Conservation (phyloP, 345 rosid genomes). For the Capsella bursapastoris region DNA sequence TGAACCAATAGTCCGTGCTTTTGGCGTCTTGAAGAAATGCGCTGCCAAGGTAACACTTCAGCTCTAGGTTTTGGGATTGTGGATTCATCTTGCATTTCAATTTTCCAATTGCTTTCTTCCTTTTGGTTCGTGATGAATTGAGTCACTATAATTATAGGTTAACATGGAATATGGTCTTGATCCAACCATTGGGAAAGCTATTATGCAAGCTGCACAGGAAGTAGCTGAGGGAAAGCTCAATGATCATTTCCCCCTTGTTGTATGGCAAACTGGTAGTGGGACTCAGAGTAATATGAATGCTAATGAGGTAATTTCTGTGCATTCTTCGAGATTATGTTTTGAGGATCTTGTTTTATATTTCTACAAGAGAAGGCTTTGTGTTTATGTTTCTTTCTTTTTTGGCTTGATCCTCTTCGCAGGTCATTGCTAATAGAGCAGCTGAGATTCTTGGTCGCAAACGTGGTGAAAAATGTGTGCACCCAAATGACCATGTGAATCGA, state of each 20-base stretch:
- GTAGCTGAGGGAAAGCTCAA: conserved; percentile 87
- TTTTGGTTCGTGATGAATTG: conserved; percentile 14
- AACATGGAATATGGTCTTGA: conserved; percentile 96
- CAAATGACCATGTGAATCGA: conserved; percentile 97
- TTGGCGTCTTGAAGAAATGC: conserved; percentile 91
- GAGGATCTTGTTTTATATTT: background rate
- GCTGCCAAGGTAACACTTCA: conserved; percentile 76
- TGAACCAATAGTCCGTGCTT: conserved; percentile 91
- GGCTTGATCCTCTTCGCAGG: conserved; percentile 48
- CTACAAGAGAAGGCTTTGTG: background rate
- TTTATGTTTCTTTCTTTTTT: background rate
- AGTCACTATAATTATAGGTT: conserved; percentile 51
- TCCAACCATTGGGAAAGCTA: conserved; percentile 77
- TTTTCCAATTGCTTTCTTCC: conserved; percentile 1
- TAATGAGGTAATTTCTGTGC: conserved; percentile 68
- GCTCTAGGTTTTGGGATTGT: conserved; percentile 3
- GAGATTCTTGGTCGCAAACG: conserved; percentile 91
- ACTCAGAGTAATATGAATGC: conserved; percentile 99
- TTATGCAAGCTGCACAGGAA: conserved; percentile 94
- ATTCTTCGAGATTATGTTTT: background rate
- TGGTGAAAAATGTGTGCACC: conserved; percentile 91
- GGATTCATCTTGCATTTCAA: background rate
- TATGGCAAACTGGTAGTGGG: conserved; percentile 99
- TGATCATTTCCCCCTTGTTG: conserved; percentile 90
- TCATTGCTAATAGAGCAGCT: conserved; percentile 96